Percentiles rank a stretch among this genome's conserved stretches.
These are phyloP conservation scores for Pyricularia grisea DNA, from an alignment of 2,329 filamentous ascomycete species.

Conservation along the genomic window DNA sequence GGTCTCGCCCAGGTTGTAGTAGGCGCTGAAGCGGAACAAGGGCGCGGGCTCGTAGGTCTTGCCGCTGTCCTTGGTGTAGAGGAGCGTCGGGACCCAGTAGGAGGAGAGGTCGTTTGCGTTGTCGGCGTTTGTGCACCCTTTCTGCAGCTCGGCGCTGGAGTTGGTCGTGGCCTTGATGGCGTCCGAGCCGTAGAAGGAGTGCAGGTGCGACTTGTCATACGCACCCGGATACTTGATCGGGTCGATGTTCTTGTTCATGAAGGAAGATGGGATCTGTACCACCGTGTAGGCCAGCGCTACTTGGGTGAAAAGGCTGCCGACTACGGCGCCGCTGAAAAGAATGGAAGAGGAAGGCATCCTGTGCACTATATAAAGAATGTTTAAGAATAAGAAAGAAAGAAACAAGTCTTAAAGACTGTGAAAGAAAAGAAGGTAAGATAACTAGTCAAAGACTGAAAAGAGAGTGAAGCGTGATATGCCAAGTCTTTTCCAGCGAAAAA, in stretches of 20 bases:
- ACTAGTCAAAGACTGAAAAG: no score
- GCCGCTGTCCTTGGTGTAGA: conserved; percentile 26
- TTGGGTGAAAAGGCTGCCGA: neutral
- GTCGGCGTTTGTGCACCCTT: conserved; percentile 29
- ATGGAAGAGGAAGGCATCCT: neutral
- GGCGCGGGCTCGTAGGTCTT: conserved; percentile 19
- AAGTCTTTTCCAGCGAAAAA: neutral
- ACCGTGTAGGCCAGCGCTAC: conserved; percentile 6
- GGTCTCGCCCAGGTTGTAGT: conserved; percentile 22
- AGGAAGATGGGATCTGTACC: conserved; percentile 12
- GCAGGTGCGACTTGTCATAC: conserved; percentile 28
- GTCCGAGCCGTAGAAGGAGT: conserved; percentile 35
- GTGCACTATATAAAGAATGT: neutral
- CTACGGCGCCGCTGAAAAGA: conserved; percentile 1
- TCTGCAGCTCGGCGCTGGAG: conserved; percentile 22
- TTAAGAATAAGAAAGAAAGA: no score
- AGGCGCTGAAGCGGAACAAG: conserved; percentile 26
- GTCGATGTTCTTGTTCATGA: conserved; percentile 35
- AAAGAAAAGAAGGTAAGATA: neutral
- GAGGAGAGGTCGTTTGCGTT: conserved; percentile 33
- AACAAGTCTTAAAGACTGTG: no score
- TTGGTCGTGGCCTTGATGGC: conserved; percentile 26
- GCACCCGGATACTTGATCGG: conserved; percentile 29
- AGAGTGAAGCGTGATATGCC: no score
- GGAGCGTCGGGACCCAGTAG: conserved; percentile 35